phyloP scores from a whole-genome alignment of 2,329 filamentous ascomycete genomes.

The Venturia carpophila region DNA sequence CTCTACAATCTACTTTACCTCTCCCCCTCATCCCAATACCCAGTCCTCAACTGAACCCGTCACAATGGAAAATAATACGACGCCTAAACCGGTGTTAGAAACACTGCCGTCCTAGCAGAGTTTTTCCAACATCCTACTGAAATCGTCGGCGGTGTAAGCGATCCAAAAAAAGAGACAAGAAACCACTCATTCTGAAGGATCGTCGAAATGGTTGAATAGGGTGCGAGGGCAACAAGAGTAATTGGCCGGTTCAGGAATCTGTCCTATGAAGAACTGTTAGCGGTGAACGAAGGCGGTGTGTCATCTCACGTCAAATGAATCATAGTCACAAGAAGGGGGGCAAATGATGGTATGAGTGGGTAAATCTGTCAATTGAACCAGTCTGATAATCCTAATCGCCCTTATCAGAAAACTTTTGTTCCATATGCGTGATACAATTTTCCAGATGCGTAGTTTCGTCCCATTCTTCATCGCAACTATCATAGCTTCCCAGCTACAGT shows the following conservation, averaged over 20 bases:
- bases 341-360: constrained; percentile 3
- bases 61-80: no score
- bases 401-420: constrained; percentile 15
- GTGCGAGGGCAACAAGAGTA: not conserved
- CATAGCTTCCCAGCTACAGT: constrained; percentile 13
- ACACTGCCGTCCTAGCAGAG: no score
- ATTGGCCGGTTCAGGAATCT: not conserved
- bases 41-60: no score
- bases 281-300: constrained; percentile 2
- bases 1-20: no score
- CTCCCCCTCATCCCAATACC: no score
- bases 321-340: not conserved
- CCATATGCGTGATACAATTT: constrained; percentile 10
- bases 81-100: no score
- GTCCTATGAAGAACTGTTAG: not conserved
- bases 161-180: not conserved
- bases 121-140: no score
- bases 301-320: not conserved
- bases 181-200: not conserved
- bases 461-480: constrained; percentile 10
- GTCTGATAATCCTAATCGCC: constrained; percentile 17
- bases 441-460: constrained; percentile 14
- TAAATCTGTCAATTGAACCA: constrained; percentile 14
- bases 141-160: not conserved
- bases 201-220: not conserved